Evolutionary conservation across 2,329 filamentous ascomycete species (phyloP), one percentile per base, ranked within the genome.

Genomic region (Phaeosphaeria sp.): DNA sequence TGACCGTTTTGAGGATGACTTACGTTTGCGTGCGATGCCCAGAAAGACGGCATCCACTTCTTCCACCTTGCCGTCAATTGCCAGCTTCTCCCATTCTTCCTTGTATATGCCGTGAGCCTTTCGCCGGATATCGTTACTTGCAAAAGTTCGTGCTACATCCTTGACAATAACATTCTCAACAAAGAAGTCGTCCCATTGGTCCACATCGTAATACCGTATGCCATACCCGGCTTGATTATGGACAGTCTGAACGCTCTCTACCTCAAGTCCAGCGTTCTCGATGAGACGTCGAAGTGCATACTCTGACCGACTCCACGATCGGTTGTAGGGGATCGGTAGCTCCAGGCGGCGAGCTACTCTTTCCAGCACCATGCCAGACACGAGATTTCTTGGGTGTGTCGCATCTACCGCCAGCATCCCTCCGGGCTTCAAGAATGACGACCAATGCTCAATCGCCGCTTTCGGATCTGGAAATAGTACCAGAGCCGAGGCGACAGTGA

Each of bases 31-130:
- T 21, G 72, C 78, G 36, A 79, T 58, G 2, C 64, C 76, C 3
- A 80, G 64, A 49, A 75, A 80, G 0, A 79, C 77, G 2, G 72
- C 68, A 55, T 80, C 77, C 8, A 78, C 63, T 51, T 78, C 77
- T 44, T 73, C 70, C 3, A 79, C 67, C 48, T 75, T 74, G 13
- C 77, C 77, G 49, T 76, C 65, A 11, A 69, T 69, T 40, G 75
- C 75, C 44, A 78, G 27, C 39, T 75, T 75, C 24, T 68, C 68
- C 77, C 77, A 80, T 47, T 79, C 77, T 47, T 75, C 72, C 30
- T 70, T 74, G 57, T 72, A 76, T 2, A 75, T 20, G 2, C 55
- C 60, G 42, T 73, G 69, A 2, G 78, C 78, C 55, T 75, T 66
- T 36, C 69, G 66, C 42, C 69, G 57, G 7, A 75, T 64, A 20